Conservation (phyloP, 306 rosid species). For the Ceratonia siliqua region DNA sequence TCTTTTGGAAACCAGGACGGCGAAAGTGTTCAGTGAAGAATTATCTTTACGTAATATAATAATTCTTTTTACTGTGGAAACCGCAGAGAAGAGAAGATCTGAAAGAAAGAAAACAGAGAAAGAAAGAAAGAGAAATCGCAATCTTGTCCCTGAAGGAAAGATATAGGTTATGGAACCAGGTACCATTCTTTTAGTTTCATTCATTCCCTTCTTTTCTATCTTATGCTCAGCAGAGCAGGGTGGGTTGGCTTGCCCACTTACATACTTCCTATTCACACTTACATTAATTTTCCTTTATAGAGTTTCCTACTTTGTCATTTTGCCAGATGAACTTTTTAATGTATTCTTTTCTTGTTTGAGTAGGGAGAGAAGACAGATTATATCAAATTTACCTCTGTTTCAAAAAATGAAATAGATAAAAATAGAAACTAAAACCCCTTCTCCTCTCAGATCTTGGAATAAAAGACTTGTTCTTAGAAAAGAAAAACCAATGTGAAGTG, state of each 20-base stretch:
- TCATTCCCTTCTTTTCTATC: background rate
- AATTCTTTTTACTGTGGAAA: background rate
- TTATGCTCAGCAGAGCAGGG: conserved; percentile 5
- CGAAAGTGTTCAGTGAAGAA: conserved; percentile 26
- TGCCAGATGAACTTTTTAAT: background rate
- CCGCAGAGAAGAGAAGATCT: background rate
- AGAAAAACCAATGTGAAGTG: too few species aligned
- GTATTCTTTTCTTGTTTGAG: too few species aligned
- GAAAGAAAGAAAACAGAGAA: background rate
- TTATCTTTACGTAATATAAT: conserved; percentile 7
- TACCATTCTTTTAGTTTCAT: conserved; percentile 23
- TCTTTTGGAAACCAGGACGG: conserved; percentile 23
- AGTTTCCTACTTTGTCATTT: background rate
- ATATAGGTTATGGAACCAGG: background rate
- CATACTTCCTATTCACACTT: background rate
- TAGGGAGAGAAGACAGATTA: too few species aligned
- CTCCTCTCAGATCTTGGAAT: too few species aligned
- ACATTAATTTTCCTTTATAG: background rate
- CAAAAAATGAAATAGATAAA: too few species aligned
- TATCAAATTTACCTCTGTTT: too few species aligned
- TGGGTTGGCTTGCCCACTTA: background rate
- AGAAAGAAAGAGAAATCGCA: conserved; percentile 2
- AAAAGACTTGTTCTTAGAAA: too few species aligned
- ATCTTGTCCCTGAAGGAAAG: conserved; percentile 20
- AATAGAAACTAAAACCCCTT: too few species aligned